Evolutionary conservation across 169 alveolate genomes (phyloP).

Genomic region (Plasmodium sp.): DNA sequence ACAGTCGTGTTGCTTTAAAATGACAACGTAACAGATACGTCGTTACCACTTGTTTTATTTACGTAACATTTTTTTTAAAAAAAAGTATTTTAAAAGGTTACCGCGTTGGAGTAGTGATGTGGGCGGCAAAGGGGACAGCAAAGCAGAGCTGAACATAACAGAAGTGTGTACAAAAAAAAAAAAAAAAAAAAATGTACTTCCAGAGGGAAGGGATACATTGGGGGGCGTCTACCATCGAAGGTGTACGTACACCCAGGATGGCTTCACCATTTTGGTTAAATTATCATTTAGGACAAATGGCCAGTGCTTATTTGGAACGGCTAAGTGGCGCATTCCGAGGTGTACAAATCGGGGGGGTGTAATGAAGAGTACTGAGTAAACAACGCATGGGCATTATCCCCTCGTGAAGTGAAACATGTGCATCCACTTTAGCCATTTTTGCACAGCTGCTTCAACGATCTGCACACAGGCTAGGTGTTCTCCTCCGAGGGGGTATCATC

Average conservation of each 20-base stretch:
- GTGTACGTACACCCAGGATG: background rate
- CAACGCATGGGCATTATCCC: background rate
- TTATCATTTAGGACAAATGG: background rate
- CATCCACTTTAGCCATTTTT: background rate
- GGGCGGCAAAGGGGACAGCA: too few species aligned
- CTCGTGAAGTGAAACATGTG: background rate
- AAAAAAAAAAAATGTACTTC: background rate
- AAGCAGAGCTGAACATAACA: background rate
- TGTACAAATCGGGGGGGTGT: background rate
- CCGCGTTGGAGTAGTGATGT: background rate
- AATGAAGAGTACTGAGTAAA: background rate
- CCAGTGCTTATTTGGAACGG: background rate
- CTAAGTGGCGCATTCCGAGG: background rate
- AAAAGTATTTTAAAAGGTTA: background rate
- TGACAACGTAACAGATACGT: background rate
- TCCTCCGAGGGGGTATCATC: background rate
- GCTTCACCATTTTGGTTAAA: background rate
- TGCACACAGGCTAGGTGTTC: background rate
- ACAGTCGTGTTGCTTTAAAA: background rate
- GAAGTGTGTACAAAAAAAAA: background rate
- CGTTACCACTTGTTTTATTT: background rate
- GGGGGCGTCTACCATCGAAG: background rate
- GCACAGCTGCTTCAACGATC: too few species aligned
- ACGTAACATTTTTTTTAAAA: background rate
- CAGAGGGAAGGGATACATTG: background rate